These are phyloP conservation scores for Xylaria castorea DNA, from an alignment of 495 filamentous ascomycete genomes.

Conservation along the genomic window DNA sequence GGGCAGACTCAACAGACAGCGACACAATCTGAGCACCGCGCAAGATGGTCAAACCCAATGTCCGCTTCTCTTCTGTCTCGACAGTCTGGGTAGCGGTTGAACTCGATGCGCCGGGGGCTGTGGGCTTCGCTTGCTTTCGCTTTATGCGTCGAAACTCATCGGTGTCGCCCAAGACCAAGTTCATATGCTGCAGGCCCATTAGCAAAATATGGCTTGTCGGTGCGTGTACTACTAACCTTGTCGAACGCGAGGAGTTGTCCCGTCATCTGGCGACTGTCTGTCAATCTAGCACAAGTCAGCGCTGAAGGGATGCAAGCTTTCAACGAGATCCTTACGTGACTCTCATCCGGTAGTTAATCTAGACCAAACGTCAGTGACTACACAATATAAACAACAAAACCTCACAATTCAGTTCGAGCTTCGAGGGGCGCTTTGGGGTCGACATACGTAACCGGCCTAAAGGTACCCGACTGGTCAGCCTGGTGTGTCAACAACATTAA, in stretches of 20 bases:
- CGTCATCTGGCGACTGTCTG: constrained; percentile 94
- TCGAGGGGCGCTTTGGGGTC: constrained; percentile 29
- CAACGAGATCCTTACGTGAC: constrained; percentile 62
- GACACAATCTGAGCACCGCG: constrained; percentile 93
- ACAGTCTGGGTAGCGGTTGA: constrained; percentile 63
- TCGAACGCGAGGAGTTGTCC: constrained; percentile 98
- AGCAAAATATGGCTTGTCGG: constrained; percentile 17
- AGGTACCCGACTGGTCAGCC: constrained; percentile 68
- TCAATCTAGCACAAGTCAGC: constrained; percentile 54
- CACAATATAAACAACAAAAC: constrained; percentile 22
- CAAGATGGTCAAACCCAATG: constrained; percentile 91
- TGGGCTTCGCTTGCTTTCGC: constrained; percentile 80
- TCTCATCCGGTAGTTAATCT: constrained; percentile 99
- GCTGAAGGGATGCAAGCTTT: constrained; percentile 4
- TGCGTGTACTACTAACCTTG: constrained; percentile 65
- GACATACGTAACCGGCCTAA: constrained; percentile 95
- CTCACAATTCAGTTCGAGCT: constrained; percentile 3
- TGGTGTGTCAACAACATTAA: constrained; percentile 65
- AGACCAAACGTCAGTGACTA: constrained; percentile 44
- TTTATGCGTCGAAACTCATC: constrained; percentile 98
- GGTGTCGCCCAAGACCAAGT: constrained; percentile 97
- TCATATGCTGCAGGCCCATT: constrained; percentile 81
- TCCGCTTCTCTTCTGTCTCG: constrained; percentile 95
- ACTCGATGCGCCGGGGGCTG: constrained; percentile 67
- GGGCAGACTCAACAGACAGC: constrained; percentile 93